phyloP scores from a whole-genome alignment of 257 asterid genomes.

The Gentiana dahurica region DNA sequence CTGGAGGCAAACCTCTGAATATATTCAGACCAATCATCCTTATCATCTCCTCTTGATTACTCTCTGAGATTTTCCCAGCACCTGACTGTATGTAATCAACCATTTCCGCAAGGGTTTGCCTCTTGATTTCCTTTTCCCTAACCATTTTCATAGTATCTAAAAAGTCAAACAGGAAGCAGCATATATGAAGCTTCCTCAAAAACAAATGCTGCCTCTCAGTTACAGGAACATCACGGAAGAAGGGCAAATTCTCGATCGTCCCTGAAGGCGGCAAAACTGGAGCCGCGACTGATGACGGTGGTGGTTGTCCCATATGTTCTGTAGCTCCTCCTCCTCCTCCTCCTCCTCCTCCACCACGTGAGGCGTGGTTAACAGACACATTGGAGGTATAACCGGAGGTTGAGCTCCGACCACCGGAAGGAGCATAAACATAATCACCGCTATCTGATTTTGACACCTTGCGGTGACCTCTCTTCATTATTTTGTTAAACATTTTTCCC shows the following conservation, averaged over 20 bases:
- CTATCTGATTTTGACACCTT: slow-evolving; percentile 32
- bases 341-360: slow-evolving; percentile 17
- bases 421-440: slow-evolving; percentile 18
- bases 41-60: slow-evolving; percentile 62
- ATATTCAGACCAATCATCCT: slow-evolving; percentile 60
- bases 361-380: slow-evolving; percentile 40
- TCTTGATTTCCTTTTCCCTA: slow-evolving; percentile 69
- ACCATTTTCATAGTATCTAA: slow-evolving; percentile 36
- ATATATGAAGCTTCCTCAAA: slow-evolving; percentile 44
- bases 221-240: slow-evolving; percentile 44
- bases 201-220: slow-evolving; percentile 57
- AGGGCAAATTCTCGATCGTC: slow-evolving; percentile 46
- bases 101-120: slow-evolving; percentile 53
- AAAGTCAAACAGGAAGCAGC: slow-evolving; percentile 51
- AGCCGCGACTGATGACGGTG: slow-evolving; percentile 7
- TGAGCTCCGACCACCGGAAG: slow-evolving; percentile 23
- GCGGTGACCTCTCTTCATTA: slow-evolving; percentile 38
- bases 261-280: slow-evolving; percentile 24
- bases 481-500: slow-evolving; percentile 30
- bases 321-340: slow-evolving; percentile 4
- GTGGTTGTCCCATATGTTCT: slow-evolving; percentile 13
- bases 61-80: slow-evolving; percentile 39
- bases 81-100: slow-evolving; percentile 64
- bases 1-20: slow-evolving; percentile 61
- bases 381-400: slow-evolving; percentile 33